These are phyloP conservation scores for Hericium rajendrae DNA, from an alignment of 768 basidiomycete species.

Conservation along the genomic window DNA sequence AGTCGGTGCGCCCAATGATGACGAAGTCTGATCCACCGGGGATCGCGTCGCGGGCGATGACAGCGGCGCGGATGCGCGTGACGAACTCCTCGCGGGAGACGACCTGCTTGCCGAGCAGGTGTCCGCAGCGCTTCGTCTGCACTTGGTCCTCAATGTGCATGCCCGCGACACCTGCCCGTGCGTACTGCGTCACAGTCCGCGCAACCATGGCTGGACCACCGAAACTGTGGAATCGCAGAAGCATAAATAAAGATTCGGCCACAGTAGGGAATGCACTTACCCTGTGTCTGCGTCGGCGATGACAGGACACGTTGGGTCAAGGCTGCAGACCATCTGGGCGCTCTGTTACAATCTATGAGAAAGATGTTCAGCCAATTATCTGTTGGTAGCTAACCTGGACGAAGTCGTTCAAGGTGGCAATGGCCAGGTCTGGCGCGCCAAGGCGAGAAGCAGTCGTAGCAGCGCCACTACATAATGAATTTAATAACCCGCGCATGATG, in stretches of 20 bases:
- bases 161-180: constrained; percentile 58
- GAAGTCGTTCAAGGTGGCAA: constrained; percentile 72
- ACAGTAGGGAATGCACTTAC: constrained; percentile 22
- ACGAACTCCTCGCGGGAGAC: constrained; percentile 71
- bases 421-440: constrained; percentile 71
- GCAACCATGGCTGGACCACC: constrained; percentile 70
- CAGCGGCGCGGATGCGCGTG: constrained; percentile 68
- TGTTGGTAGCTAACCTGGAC: constrained; percentile 33
- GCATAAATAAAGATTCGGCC: background rate
- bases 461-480: constrained; percentile 40
- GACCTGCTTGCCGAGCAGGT: constrained; percentile 73
- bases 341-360: constrained; percentile 25
- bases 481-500: background rate
- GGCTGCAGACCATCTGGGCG: constrained; percentile 60
- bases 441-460: constrained; percentile 74
- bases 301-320: constrained; percentile 56
- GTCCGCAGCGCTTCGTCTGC: constrained; percentile 75
- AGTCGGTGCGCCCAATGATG: constrained; percentile 70
- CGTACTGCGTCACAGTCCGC: constrained; percentile 66
- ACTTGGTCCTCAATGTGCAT: constrained; percentile 80
- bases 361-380: background rate
- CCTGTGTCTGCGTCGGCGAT: constrained; percentile 80
- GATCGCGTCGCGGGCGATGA: constrained; percentile 65
- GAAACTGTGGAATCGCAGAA: constrained; percentile 28
- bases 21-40: constrained; percentile 73